Conservation (phyloP, 768 basidiomycete species). For the Saitozyma podzolica region DNA sequence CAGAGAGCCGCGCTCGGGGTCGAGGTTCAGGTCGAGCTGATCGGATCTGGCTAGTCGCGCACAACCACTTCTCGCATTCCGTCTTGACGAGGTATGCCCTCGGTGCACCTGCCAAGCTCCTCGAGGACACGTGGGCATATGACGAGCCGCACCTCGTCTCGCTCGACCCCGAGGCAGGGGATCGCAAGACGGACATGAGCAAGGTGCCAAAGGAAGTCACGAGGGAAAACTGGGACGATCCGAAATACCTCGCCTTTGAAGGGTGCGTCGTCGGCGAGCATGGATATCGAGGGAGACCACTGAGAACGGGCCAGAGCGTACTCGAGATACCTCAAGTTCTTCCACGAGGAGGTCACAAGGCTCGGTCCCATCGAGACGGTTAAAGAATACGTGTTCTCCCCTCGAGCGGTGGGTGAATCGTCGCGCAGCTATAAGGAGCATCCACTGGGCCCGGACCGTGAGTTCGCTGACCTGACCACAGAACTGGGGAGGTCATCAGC, state of each 20-base stretch:
- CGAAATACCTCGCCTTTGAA: slow-evolving; percentile 26
- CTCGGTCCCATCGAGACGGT: slow-evolving; percentile 28
- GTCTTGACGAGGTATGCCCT: slow-evolving; percentile 38
- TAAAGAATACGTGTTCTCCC: slow-evolving; percentile 35
- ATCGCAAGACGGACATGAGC: slow-evolving; percentile 11
- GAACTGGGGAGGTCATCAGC: slow-evolving; percentile 9
- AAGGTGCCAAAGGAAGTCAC: slow-evolving; percentile 24
- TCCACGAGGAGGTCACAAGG: slow-evolving; percentile 32
- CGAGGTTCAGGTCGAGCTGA: neutral
- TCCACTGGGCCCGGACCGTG: too few species aligned
- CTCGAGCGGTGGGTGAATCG: slow-evolving; percentile 22
- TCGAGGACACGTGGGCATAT: slow-evolving; percentile 28
- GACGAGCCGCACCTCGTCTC: slow-evolving; percentile 23
- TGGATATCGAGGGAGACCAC: neutral
- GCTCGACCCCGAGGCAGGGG: slow-evolving; percentile 15
- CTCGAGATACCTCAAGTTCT: slow-evolving; percentile 35
- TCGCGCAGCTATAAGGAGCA: neutral
- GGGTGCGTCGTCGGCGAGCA: slow-evolving; percentile 17
- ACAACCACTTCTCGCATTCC: slow-evolving; percentile 44
- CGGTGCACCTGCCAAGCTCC: slow-evolving; percentile 27
- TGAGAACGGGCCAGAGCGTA: slow-evolving; percentile 20
- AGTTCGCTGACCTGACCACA: neutral
- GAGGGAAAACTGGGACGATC: slow-evolving; percentile 32
- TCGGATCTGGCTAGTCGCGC: slow-evolving; percentile 15
- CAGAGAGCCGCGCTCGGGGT: too few species aligned